Evolutionary conservation across 345 rosid genomes (phyloP).

Genomic region (Moringa oleifera): DNA sequence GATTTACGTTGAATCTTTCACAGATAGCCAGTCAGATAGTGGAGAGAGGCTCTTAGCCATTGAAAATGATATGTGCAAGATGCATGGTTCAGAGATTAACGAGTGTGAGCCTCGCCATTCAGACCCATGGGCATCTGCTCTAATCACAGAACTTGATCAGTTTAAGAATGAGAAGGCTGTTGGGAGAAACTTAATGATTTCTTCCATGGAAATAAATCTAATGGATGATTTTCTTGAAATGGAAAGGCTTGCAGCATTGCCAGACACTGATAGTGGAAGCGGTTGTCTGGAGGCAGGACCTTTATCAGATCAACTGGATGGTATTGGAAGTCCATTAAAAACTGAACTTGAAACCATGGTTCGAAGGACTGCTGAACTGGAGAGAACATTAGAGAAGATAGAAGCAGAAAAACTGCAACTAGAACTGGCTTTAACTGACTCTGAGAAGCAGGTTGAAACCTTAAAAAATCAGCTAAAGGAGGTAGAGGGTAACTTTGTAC

Average conservation of each 20-base stretch:
- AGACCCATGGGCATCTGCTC: conserved; percentile 32
- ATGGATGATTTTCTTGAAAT: conserved; percentile 99
- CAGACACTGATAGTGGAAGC: conserved; percentile 35
- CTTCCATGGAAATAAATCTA: conserved; percentile 51
- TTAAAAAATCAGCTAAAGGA: neutral
- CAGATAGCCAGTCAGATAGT: conserved; percentile 67
- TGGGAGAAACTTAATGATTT: conserved; percentile 31
- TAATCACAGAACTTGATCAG: conserved; percentile 29
- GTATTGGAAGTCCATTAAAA: conserved; percentile 27
- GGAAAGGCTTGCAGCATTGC: conserved; percentile 72
- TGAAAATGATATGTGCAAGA: conserved; percentile 38
- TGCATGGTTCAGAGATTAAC: conserved; percentile 17
- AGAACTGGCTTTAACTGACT: neutral
- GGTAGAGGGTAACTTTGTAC: neutral
- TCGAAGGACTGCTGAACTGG: conserved; percentile 49
- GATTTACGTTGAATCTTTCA: conserved; percentile 43
- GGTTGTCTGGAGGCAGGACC: conserved; percentile 25
- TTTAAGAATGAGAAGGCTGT: conserved; percentile 31
- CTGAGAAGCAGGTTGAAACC: neutral
- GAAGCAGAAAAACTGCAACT: conserved; percentile 16
- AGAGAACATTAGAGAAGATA: conserved; percentile 46
- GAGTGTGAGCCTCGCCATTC: conserved; percentile 26
- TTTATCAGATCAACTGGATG: conserved; percentile 26
- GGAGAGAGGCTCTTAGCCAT: conserved; percentile 45
- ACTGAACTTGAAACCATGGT: conserved; percentile 45